Evolutionary conservation across 2,329 filamentous ascomycete genomes (phyloP), one percentile per base, ranked within the genome.

Genomic region (Botryosphaeria dothidea): DNA sequence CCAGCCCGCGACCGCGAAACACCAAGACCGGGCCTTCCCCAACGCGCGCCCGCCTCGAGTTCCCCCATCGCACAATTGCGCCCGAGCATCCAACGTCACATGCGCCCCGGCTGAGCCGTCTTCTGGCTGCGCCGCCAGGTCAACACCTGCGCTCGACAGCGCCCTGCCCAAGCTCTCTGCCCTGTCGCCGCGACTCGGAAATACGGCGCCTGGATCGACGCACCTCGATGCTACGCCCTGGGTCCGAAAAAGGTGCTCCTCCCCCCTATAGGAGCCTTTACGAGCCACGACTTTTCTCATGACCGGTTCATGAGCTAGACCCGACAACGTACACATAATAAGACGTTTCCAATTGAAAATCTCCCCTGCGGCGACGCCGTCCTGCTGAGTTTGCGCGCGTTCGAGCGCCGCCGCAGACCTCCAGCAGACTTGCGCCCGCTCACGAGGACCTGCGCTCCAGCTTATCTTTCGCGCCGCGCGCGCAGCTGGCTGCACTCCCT

Each of bases 391-490:
- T 45, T 38, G 34, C 34, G 36, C 46, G 58, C 31, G n/a, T 25
- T 17, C 19, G 23, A 27, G 34, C 21, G 23, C 21, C 25, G 34
- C 57, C 43, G 29, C 31, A 41, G 36, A 3, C 45, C n/a, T 15
- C 27, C 41, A 48, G 36, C 19, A 23, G 29, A 57, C 13, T 41
- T 13, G n/a, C 15, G n/a, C 36, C 21, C 38, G 38, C 54, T 52
- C 58, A 57, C 48, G 29, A 58, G 29, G 54, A 58, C 21, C 77
- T 51, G 77, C 51, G 80, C 79, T 21, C 78, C 25, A 79, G 77
- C 78, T n/a, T 68, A 73, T 61, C 71, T 80, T 38, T 72, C 74
- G 49, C 72, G 76, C 21, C 75, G 70, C 69, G 68, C 61, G 64
- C 66, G 68, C 27, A 71, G 69, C 52, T 68, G 69, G 64, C 63